Conservation (phyloP, 2,329 filamentous ascomycete genomes). For the Metarhizium brunneum region DNA sequence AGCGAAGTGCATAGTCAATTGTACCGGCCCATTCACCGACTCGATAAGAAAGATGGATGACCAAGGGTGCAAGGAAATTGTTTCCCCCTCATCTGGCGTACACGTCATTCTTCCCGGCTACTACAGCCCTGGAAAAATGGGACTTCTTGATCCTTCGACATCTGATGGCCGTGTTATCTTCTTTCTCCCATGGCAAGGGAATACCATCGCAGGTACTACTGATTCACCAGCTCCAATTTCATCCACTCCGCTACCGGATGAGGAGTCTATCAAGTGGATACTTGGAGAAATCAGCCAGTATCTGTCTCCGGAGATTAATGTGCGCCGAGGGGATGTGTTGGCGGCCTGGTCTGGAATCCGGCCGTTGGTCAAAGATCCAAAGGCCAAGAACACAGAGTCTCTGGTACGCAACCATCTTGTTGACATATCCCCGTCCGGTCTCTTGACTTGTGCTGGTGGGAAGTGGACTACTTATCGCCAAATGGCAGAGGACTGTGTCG, state of each 20-base stretch:
- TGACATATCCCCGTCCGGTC: constrained; percentile 67
- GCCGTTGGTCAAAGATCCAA: constrained; percentile 77
- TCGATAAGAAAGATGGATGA: constrained; percentile 81
- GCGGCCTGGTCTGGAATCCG: constrained; percentile 86
- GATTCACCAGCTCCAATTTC: constrained; percentile 68
- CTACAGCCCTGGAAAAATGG: constrained; percentile 79
- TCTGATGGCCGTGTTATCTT: constrained; percentile 87
- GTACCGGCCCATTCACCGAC: constrained; percentile 81
- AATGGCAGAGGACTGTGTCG: constrained; percentile 85
- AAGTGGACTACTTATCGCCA: constrained; percentile 93
- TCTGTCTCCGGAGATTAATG: constrained; percentile 73
- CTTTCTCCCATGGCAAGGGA: constrained; percentile 89
- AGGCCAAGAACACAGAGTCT: constrained; percentile 76
- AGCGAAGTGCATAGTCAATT: constrained; percentile 78
- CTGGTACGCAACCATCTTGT: constrained; percentile 82
- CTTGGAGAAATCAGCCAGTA: constrained; percentile 75
- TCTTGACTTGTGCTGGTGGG: constrained; percentile 77
- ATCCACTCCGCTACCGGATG: constrained; percentile 65
- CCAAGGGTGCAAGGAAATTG: constrained; percentile 61
- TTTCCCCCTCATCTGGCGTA: constrained; percentile 76
- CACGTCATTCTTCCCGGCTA: constrained; percentile 83
- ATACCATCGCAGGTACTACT: constrained; percentile 84
- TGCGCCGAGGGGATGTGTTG: constrained; percentile 77
- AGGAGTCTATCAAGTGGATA: constrained; percentile 84
- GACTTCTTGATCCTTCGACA: constrained; percentile 75